phyloP scores from a whole-genome alignment of 495 filamentous ascomycete genomes.

The Lasiosphaeriaceae sp. region DNA sequence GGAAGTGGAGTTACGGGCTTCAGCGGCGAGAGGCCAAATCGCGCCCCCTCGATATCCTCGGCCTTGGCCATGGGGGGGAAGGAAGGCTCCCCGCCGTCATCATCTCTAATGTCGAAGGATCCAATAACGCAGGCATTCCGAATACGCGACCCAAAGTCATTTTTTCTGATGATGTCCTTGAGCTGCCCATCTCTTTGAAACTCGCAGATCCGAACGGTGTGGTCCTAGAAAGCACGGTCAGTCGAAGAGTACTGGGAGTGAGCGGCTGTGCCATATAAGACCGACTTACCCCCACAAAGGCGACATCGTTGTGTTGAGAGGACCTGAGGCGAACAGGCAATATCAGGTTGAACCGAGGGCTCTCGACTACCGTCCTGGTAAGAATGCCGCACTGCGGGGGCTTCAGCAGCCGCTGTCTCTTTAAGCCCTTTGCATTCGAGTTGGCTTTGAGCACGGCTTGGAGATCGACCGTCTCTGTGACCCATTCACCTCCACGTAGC shows the following conservation, averaged over 20 bases:
- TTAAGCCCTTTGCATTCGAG: constrained; percentile 18
- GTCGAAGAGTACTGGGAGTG: constrained; percentile 1
- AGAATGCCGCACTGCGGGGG: constrained; percentile 63
- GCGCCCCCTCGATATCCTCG: constrained; percentile 29
- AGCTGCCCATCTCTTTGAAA: constrained; percentile 59
- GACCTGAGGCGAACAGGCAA: constrained; percentile 74
- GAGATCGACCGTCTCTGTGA: constrained; percentile 45
- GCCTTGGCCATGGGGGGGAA: constrained; percentile 19
- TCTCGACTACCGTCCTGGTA: constrained; percentile 70
- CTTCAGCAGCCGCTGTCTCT: constrained; percentile 24
- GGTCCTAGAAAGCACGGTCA: constrained; percentile 45
- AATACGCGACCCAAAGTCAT: constrained; percentile 70
- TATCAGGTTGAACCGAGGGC: constrained; percentile 72
- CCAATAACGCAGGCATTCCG: constrained; percentile 61
- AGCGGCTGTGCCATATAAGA: constrained; percentile 15
- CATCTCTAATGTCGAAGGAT: constrained; percentile 22
- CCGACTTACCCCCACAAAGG: constrained; percentile 74
- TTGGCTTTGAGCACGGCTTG: constrained; percentile 35
- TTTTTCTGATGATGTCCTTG: constrained; percentile 64
- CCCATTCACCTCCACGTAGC: constrained; percentile 57
- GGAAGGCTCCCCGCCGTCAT: constrained; percentile 11
- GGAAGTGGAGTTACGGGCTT: constrained; percentile 42
- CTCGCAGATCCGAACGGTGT: constrained; percentile 68
- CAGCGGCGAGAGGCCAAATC: constrained; percentile 9
- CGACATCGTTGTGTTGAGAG: constrained; percentile 72